These are phyloP conservation scores for Pistacia integerrima DNA, from an alignment of 345 rosid genomes.

Conservation along the genomic window DNA sequence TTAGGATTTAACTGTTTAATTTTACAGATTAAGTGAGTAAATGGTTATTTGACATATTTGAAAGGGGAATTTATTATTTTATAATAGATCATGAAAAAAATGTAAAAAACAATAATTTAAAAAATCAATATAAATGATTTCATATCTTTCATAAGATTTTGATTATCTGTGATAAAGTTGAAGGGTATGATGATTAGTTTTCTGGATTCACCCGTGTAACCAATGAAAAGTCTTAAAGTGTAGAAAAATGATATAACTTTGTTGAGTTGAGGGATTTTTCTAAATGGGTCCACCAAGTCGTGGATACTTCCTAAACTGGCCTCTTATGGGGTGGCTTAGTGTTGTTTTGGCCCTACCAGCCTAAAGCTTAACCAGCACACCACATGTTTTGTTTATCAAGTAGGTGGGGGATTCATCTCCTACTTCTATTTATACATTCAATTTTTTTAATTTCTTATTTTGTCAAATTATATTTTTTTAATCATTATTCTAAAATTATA, in stretches of 20 bases:
- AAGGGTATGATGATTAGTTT: conserved; percentile 14
- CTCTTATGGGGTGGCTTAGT: conserved; percentile 30
- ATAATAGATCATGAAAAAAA: no score
- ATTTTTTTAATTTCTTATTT: not conserved
- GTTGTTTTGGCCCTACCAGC: conserved; percentile 41
- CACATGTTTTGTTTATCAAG: conserved; percentile 43
- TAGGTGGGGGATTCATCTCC: conserved; percentile 25
- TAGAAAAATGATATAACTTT: not conserved
- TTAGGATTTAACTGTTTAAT: no score
- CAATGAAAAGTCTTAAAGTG: not conserved
- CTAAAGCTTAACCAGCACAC: conserved; percentile 42
- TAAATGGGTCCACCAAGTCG: conserved; percentile 9
- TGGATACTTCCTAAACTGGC: conserved; percentile 10
- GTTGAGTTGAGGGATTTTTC: not conserved
- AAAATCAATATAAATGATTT: not conserved
- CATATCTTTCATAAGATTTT: not conserved
- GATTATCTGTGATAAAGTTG: not conserved
- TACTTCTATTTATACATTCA: not conserved
- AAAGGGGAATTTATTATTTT: no score
- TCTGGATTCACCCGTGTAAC: conserved; percentile 25
- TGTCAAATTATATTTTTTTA: not conserved
- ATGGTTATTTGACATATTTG: no score
- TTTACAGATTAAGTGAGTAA: no score
- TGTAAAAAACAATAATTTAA: no score
- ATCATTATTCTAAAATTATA: no score